Evolutionary conservation across 176 grass and related monocot genomes (phyloP).

Genomic region (Aegilops tauschii): DNA sequence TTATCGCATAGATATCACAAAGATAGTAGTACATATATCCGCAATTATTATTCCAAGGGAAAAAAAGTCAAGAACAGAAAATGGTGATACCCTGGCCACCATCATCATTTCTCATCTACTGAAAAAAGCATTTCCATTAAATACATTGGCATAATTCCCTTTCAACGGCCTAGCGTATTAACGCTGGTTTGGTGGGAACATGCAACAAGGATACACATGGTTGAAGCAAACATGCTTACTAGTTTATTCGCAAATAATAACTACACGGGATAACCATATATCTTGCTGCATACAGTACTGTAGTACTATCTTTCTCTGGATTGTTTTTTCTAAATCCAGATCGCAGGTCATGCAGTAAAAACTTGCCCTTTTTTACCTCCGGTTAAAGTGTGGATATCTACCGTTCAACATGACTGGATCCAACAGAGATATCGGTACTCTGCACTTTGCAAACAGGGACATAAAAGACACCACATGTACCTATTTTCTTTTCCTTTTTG

Average conservation of each 20-base stretch:
- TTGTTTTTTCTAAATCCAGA: neutral
- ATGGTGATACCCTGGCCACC: neutral
- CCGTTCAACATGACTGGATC: neutral
- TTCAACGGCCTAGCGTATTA: conserved; percentile 12
- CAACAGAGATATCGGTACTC: neutral
- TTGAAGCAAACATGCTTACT: neutral
- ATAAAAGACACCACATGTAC: neutral
- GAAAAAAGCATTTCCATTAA: neutral
- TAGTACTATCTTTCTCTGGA: too few relatives aligned
- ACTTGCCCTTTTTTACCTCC: neutral
- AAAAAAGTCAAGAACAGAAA: neutral
- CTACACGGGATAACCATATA: neutral
- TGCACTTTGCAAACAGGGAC: neutral
- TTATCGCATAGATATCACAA: too few relatives aligned
- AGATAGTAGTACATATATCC: too few relatives aligned
- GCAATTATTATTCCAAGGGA: neutral
- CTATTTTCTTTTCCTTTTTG: neutral
- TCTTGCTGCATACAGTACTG: neutral
- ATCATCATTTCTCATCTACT: neutral
- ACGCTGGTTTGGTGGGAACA: neutral
- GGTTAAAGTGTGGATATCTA: neutral
- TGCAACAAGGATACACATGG: neutral
- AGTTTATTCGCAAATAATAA: neutral
- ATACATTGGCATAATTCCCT: neutral
- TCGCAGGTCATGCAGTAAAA: neutral